Conservation (phyloP, 139 green algal genomes). For the Tetradesmus obliquus region DNA sequence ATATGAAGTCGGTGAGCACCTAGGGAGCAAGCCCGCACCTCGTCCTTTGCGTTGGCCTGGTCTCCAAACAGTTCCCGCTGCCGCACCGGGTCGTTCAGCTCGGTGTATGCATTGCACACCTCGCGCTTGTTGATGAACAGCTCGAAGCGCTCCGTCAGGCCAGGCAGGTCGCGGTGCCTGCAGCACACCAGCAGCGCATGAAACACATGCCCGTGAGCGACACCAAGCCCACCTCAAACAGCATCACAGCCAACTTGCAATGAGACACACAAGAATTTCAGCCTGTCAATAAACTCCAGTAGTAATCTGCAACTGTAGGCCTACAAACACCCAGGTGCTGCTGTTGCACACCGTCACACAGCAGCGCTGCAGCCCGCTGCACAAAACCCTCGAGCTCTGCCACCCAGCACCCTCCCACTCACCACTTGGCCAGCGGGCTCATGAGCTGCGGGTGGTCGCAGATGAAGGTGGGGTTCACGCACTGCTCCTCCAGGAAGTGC, state of each 20-base stretch:
- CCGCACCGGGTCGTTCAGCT: slow-evolving; percentile 99
- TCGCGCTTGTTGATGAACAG: slow-evolving; percentile 99
- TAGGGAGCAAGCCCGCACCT: slow-evolving; percentile 11
- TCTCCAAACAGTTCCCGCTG: slow-evolving; percentile 96
- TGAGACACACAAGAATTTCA: too few relatives aligned
- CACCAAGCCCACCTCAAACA: too few relatives aligned
- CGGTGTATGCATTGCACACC: slow-evolving; percentile 99
- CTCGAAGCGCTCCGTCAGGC: slow-evolving; percentile 99
- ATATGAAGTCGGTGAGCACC: too few relatives aligned
- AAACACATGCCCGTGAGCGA: not conserved
- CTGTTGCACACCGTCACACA: too few relatives aligned
- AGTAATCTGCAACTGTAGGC: too few relatives aligned
- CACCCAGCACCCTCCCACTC: not conserved
- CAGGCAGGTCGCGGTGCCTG: slow-evolving; percentile 85
- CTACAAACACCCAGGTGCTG: too few relatives aligned
- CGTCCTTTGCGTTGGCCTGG: slow-evolving; percentile 74
- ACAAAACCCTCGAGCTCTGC: too few relatives aligned
- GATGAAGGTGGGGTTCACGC: slow-evolving; percentile 98
- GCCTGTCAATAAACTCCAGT: too few relatives aligned
- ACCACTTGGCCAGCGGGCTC: slow-evolving; percentile 98
- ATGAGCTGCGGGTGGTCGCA: slow-evolving; percentile 99
- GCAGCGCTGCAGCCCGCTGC: too few relatives aligned
- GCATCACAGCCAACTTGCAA: too few relatives aligned
- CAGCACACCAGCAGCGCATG: not conserved
- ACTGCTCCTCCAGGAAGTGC: slow-evolving; percentile 96